Percentiles rank a stretch among this genome's conserved stretches.
These are phyloP conservation scores for Haplosporangium sp. DNA, from an alignment of 371 early-diverging fungal genomes.

Conservation along the genomic window DNA sequence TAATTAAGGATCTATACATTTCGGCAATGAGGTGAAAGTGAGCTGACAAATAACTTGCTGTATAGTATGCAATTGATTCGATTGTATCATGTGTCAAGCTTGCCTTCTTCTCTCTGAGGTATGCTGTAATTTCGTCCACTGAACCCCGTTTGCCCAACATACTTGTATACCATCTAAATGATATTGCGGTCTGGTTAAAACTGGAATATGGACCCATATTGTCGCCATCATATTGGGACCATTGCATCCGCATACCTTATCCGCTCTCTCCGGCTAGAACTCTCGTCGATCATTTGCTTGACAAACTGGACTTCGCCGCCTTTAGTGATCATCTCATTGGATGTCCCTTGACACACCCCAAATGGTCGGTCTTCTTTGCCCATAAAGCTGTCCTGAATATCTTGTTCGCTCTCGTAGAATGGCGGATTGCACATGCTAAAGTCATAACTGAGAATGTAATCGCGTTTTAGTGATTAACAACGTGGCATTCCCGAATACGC, in stretches of 20 bases:
- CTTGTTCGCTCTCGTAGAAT: conserved; percentile 47
- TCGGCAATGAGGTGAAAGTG: background rate
- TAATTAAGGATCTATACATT: conserved; percentile 33
- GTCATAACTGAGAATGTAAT: conserved; percentile 40
- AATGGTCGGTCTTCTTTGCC: conserved; percentile 22
- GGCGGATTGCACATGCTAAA: conserved; percentile 54
- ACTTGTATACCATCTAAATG: conserved; percentile 46
- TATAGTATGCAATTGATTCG: too few relatives aligned
- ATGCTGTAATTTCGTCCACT: conserved; percentile 17
- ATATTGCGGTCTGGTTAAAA: background rate
- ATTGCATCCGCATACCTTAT: conserved; percentile 35
- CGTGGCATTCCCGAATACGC: background rate
- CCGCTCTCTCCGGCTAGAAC: conserved; percentile 13
- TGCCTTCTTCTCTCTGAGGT: conserved; percentile 33
- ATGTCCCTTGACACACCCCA: conserved; percentile 56
- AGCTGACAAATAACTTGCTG: background rate
- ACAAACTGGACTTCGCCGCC: conserved; percentile 69
- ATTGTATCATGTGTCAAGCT: background rate
- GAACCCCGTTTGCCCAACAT: conserved; percentile 48
- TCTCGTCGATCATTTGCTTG: conserved; percentile 57
- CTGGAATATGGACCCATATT: background rate
- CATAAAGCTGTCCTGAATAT: conserved; percentile 28
- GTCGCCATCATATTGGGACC: background rate
- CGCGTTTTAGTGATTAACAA: background rate
- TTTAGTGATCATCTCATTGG: conserved; percentile 62